These are phyloP conservation scores for Bondarzewia mesenterica DNA, from an alignment of 1,284 basidiomycete genomes.

Conservation along the genomic window DNA sequence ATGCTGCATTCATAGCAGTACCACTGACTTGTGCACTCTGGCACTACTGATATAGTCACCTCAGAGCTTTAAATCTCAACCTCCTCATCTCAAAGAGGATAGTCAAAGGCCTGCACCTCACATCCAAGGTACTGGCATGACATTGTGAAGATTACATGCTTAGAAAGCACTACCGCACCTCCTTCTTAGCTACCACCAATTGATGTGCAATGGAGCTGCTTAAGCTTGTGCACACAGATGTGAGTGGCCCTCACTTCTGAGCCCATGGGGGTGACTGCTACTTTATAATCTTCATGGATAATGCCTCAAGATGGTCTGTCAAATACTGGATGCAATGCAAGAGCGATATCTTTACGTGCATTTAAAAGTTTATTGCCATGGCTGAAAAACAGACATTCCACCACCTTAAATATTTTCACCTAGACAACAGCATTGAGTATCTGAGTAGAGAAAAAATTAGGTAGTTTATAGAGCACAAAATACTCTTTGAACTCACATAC, in stretches of 20 bases:
- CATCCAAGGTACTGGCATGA: neutral
- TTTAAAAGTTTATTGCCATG: neutral
- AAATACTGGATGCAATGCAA: slow-evolving; percentile 1
- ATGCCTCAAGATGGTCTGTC: neutral
- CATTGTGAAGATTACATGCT: neutral
- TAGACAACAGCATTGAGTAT: neutral
- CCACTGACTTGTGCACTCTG: neutral
- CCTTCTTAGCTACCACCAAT: neutral
- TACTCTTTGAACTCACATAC: neutral
- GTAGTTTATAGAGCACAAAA: neutral
- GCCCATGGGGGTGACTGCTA: neutral
- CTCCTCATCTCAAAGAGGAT: neutral
- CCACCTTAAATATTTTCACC: neutral
- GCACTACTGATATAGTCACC: neutral
- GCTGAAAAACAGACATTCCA: neutral
- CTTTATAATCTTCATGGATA: neutral
- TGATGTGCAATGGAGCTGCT: neutral
- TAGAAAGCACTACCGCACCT: neutral
- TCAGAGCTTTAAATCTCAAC: neutral
- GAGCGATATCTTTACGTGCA: neutral
- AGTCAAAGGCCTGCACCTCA: neutral
- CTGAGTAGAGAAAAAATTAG: neutral
- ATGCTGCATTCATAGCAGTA: neutral
- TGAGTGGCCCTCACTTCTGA: neutral
- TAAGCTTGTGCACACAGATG: neutral